Conservation (phyloP, 2,329 filamentous ascomycete genomes). For the Stromatinia cepivora region DNA sequence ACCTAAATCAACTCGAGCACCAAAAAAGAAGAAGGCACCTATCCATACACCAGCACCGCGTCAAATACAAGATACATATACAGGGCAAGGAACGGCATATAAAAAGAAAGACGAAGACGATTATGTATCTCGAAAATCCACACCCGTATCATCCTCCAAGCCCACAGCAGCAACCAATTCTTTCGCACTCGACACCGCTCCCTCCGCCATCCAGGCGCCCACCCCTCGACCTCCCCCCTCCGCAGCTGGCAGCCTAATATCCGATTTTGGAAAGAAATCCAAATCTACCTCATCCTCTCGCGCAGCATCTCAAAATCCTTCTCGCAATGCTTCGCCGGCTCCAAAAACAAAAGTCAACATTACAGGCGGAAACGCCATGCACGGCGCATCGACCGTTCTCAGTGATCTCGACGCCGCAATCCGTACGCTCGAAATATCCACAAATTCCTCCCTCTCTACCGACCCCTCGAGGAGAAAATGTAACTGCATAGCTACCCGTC, state of each 20-base stretch:
- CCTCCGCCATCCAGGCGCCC: conserved; percentile 52
- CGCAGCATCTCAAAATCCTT: conserved; percentile 54
- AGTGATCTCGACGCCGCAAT: conserved; percentile 79
- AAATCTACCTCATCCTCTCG: conserved; percentile 50
- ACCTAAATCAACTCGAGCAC: conserved; percentile 51
- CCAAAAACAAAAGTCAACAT: conserved; percentile 67
- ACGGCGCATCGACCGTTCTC: conserved; percentile 73
- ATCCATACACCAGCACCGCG: conserved; percentile 66
- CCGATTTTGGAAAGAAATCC: conserved; percentile 65
- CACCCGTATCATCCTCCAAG: conserved; percentile 43
- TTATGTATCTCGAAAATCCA: conserved; percentile 60
- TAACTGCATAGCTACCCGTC: conserved; percentile 83
- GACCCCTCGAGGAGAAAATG: conserved; percentile 66
- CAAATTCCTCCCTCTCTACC: conserved; percentile 68
- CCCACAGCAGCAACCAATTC: conserved; percentile 36
- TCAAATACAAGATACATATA: conserved; percentile 61
- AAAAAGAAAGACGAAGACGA: conserved; percentile 72
- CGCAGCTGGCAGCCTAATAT: conserved; percentile 76
- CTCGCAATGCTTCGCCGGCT: conserved; percentile 35
- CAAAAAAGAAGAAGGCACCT: conserved; percentile 59
- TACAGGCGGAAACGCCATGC: conserved; percentile 77
- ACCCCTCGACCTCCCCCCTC: conserved; percentile 50
- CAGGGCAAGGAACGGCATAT: conserved; percentile 64
- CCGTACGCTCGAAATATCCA: conserved; percentile 83
- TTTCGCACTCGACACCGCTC: conserved; percentile 48